phyloP scores from a whole-genome alignment of 768 basidiomycete genomes.

The Naematelia encephala region DNA sequence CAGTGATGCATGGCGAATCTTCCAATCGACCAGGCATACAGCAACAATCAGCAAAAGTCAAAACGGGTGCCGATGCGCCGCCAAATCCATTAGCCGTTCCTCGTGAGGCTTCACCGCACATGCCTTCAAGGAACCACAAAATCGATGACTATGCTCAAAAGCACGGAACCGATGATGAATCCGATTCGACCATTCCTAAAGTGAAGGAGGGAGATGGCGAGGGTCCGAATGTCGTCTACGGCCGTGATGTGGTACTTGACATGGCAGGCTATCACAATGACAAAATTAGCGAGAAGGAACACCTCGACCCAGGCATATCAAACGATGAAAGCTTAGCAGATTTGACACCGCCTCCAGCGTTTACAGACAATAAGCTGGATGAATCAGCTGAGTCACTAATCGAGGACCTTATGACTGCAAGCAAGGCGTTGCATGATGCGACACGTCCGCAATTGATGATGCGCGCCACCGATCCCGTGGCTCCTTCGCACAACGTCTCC shows the following conservation, averaged over 20 bases:
- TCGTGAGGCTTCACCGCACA: constrained; percentile 24
- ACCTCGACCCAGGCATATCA: not conserved
- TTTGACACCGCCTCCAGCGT: not conserved
- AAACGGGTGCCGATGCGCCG: constrained; percentile 5
- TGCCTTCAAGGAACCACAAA: constrained; percentile 20
- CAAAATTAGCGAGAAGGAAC: not conserved
- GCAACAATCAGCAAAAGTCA: constrained; percentile 9
- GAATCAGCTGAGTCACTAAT: not conserved
- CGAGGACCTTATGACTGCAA: not conserved
- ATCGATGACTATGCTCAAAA: constrained; percentile 11
- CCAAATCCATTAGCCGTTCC: constrained; percentile 29
- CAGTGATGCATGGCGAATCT: too few relatives aligned
- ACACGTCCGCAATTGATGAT: not conserved
- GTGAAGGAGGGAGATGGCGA: constrained; percentile 54
- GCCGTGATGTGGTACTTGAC: constrained; percentile 72
- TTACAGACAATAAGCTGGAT: not conserved
- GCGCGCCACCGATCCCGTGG: not conserved
- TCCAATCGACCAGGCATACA: constrained; percentile 4
- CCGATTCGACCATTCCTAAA: constrained; percentile 57
- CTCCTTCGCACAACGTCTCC: not conserved
- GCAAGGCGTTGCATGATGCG: not conserved
- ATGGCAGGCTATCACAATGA: constrained; percentile 65
- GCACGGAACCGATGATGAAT: constrained; percentile 27
- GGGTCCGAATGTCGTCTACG: constrained; percentile 63
- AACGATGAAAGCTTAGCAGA: not conserved